A percentile compares a stretch with the other conserved stretches of the same genome.
phyloP scores from a whole-genome alignment of 2,329 filamentous ascomycete genomes.

The Huntiella bhutanensis region DNA sequence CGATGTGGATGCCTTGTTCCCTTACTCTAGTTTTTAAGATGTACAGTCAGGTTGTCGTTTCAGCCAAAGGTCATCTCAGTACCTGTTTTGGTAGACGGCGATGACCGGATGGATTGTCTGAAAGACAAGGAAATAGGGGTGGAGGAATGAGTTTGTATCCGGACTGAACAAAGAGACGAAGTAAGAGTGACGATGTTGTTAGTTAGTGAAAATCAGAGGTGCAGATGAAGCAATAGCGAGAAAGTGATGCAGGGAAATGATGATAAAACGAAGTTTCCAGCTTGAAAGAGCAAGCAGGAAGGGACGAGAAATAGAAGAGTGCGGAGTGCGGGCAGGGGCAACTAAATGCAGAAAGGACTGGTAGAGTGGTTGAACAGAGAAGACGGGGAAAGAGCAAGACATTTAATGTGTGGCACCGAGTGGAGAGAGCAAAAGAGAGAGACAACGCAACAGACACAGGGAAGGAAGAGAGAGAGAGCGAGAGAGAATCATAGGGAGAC shows the following conservation, averaged over 20 bases:
- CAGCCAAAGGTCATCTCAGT: constrained; percentile 10
- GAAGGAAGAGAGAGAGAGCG: no score
- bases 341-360: no score
- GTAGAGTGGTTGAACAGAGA: no score
- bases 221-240: background rate
- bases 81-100: background rate
- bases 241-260: background rate
- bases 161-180: background rate
- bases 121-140: background rate
- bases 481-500: no score
- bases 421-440: no score
- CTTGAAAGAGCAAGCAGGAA: no score
- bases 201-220: background rate
- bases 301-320: no score
- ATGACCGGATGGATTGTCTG: background rate
- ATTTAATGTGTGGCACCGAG: no score
- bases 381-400: no score
- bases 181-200: background rate
- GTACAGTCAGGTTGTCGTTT: constrained; percentile 7
- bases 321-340: no score
- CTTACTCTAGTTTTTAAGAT: constrained; percentile 8
- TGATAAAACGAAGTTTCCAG: background rate
- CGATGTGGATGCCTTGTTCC: constrained; percentile 8
- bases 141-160: background rate
- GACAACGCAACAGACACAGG: no score